These are phyloP conservation scores for Tinospora cordifolia DNA, from an alignment of 164 flowering plant genomes.

Conservation along the genomic window DNA sequence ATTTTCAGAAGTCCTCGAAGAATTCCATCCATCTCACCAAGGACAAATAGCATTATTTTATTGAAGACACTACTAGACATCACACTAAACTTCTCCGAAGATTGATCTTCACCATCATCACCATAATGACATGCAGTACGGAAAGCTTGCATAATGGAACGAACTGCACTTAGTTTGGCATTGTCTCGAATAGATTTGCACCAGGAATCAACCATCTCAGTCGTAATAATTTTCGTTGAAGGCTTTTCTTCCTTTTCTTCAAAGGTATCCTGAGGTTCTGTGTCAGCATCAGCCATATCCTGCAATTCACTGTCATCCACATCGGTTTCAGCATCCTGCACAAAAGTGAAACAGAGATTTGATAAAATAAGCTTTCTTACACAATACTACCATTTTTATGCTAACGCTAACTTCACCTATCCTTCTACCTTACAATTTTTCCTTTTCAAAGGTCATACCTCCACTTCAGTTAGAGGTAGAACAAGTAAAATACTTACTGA, in stretches of 20 bases:
- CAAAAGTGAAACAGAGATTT: not conserved
- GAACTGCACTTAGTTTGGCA: constrained; percentile 50
- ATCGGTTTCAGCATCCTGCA: constrained; percentile 41
- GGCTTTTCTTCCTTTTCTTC: constrained; percentile 28
- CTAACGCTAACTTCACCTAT: too few relatives aligned
- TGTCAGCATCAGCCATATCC: constrained; percentile 22
- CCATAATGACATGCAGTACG: constrained; percentile 88
- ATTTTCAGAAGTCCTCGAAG: constrained; percentile 61
- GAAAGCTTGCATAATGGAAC: constrained; percentile 66
- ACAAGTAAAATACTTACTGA: too few relatives aligned
- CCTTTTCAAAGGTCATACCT: too few relatives aligned
- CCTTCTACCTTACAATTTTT: too few relatives aligned
- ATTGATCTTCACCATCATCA: constrained; percentile 57
- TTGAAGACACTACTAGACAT: constrained; percentile 86
- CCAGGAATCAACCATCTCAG: constrained; percentile 85
- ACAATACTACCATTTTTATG: too few relatives aligned
- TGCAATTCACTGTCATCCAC: constrained; percentile 16
- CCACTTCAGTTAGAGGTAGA: too few relatives aligned
- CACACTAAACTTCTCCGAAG: constrained; percentile 37
- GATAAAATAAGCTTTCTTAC: not conserved
- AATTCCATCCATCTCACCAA: constrained; percentile 79
- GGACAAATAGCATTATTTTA: constrained; percentile 69
- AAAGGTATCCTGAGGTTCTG: constrained; percentile 15
- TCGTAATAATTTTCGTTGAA: constrained; percentile 46
- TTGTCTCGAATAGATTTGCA: constrained; percentile 38